phyloP scores from a whole-genome alignment of 139 green algal species.

The Choricystis sp. region DNA sequence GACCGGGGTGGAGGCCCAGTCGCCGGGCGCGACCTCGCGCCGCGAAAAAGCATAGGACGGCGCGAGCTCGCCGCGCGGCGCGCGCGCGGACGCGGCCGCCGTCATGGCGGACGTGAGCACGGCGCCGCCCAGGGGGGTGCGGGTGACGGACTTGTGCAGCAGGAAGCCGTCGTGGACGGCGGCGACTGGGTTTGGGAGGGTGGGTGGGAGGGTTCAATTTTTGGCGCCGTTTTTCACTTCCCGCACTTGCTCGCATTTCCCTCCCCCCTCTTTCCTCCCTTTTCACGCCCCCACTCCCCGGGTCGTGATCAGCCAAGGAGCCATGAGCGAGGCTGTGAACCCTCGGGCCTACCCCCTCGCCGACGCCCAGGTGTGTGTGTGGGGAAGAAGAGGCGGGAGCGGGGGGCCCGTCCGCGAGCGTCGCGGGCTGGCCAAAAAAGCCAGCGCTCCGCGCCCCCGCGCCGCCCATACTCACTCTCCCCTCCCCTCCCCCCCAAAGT shows the following conservation, averaged over 20 bases:
- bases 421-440: not conserved
- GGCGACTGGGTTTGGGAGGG: conserved; percentile 34
- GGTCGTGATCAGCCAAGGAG: conserved; percentile 62
- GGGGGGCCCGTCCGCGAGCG: not conserved
- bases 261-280: not conserved
- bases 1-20: no score
- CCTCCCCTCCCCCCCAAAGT: conserved; percentile 20
- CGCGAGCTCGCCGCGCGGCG: conserved; percentile 28
- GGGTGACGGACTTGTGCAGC: conserved; percentile 60
- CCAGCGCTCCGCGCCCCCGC: not conserved
- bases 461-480: not conserved
- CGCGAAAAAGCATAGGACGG: conserved; percentile 66
- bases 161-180: conserved; percentile 88
- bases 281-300: conserved; percentile 7
- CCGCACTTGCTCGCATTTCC: not conserved
- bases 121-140: conserved; percentile 48
- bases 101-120: conserved; percentile 46
- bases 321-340: conserved; percentile 83
- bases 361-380: conserved; percentile 38
- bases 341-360: conserved; percentile 97
- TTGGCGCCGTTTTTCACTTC: not conserved
- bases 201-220: conserved; percentile 1
- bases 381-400: not conserved
- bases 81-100: conserved; percentile 16
- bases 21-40: conserved; percentile 29